phyloP scores from a whole-genome alignment of 139 green algal species.

The Chlamydomonas schloesseri region DNA sequence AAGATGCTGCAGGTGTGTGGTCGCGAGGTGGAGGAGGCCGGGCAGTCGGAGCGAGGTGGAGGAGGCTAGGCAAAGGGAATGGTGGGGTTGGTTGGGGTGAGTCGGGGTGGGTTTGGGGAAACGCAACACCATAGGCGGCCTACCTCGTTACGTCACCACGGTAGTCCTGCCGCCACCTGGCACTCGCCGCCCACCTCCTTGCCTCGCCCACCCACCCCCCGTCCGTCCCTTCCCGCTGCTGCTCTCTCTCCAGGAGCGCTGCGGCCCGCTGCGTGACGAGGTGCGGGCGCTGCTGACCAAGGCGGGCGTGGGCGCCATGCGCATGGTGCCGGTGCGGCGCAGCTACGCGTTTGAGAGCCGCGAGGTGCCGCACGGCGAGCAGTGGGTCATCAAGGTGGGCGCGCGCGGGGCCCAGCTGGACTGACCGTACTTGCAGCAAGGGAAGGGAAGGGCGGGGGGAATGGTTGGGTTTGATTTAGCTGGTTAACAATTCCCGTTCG shows the following conservation, averaged over 20 bases:
- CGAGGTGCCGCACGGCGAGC: slow-evolving; percentile 78
- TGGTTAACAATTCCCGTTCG: too few species aligned
- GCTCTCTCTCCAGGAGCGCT: slow-evolving; percentile 47
- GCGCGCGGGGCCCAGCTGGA: background rate
- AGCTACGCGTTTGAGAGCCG: slow-evolving; percentile 94
- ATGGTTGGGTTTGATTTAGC: too few species aligned
- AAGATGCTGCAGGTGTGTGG: slow-evolving; percentile 54
- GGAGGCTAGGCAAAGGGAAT: too few species aligned
- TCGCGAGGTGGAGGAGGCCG: background rate
- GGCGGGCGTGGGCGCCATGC: slow-evolving; percentile 74
- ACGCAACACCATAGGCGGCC: too few species aligned
- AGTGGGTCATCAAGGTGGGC: slow-evolving; percentile 95
- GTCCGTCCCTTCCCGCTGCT: background rate
- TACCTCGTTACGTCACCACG: too few species aligned
- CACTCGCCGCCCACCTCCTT: too few species aligned
- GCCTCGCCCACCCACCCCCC: too few species aligned
- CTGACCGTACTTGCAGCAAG: background rate
- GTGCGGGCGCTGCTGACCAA: slow-evolving; percentile 74
- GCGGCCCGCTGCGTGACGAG: slow-evolving; percentile 70
- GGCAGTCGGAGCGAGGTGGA: too few species aligned
- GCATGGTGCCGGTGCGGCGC: slow-evolving; percentile 90
- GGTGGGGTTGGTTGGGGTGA: too few species aligned
- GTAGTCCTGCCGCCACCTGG: too few species aligned
- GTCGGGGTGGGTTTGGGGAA: too few species aligned
- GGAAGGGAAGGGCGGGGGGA: background rate